phyloP scores from a whole-genome alignment of 2,329 filamentous ascomycete species.

The Trichoderma asperellum region DNA sequence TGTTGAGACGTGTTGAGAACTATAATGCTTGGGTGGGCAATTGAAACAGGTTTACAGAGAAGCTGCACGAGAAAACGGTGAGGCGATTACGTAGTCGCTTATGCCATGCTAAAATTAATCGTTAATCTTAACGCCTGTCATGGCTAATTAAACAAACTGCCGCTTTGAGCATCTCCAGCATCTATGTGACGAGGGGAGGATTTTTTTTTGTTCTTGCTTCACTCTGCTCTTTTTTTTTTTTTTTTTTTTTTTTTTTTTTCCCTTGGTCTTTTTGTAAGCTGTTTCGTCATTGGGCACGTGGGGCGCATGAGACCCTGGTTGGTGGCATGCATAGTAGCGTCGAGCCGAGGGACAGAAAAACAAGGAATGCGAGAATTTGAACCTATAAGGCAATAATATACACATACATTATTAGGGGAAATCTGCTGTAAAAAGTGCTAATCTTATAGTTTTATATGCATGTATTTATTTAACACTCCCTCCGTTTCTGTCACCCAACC shows the following conservation, averaged over 20 bases:
- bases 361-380: background rate
- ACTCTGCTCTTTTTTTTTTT: background rate
- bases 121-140: background rate
- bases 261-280: background rate
- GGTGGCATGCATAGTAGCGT: background rate
- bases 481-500: background rate
- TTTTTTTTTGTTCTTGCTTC: background rate
- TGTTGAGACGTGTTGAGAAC: background rate
- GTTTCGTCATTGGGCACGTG: slow-evolving; percentile 26
- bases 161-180: background rate
- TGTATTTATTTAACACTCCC: background rate
- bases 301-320: slow-evolving; percentile 23
- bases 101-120: background rate
- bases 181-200: background rate
- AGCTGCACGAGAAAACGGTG: background rate
- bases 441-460: background rate
- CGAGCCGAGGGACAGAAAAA: background rate
- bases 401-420: background rate
- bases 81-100: background rate
- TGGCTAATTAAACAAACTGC: background rate
- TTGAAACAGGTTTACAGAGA: background rate
- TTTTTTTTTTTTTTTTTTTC: background rate
- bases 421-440: background rate
- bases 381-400: background rate
- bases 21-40: too few relatives aligned